Evolutionary conservation across 129 eudicot genomes (phyloP), one percentile per base, ranked within the genome.

Genomic region (Sambucus nigra): DNA sequence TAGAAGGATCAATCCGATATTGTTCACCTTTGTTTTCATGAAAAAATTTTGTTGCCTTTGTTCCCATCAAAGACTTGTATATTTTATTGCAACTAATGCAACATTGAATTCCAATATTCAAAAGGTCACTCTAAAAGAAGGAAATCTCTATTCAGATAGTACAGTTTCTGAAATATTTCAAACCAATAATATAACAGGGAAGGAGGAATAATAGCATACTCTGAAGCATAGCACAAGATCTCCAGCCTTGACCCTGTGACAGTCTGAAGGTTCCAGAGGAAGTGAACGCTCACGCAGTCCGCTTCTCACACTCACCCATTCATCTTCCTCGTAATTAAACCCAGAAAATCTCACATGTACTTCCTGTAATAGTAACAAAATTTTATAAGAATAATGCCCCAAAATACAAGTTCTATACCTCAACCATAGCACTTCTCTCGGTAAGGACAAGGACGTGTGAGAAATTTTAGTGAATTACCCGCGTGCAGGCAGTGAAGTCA

Each of bases 321-420:
- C 98, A 50, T 89, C 98, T 65, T 89, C 74, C 26, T 80, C 82
- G 15, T 81, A 76, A 56, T 73, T 61, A 58, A 84, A 89, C 22
- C 95, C 98, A 63, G 94, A 62, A 89, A 84, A 89, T 65, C 95
- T 67, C 45, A 89, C 98, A 53, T 94, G 95, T 67, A 73, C 95
- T 57, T 73, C 83, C 98, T 89, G 69, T 20, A 23, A 63, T 61
- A 60, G 48, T 14, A 13, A 42, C 48, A 14, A 13, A 42, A 2
- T 13, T 42, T 42, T 42, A 5, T 7, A 42, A 42, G 48, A 42
- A 42, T 0, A 13, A 5, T 31, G 16, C 5, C 8, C 3, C 8
- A 35, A 35, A 3, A 35, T 15, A 7, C 42, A 35, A n/a, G n/a
- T n/a, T n/a, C n/a, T n/a, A n/a, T n/a, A n/a, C n/a, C n/a, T n/a